phyloP scores from a whole-genome alignment of 176 grass and related monocot genomes.

The Paspalum notatum region DNA sequence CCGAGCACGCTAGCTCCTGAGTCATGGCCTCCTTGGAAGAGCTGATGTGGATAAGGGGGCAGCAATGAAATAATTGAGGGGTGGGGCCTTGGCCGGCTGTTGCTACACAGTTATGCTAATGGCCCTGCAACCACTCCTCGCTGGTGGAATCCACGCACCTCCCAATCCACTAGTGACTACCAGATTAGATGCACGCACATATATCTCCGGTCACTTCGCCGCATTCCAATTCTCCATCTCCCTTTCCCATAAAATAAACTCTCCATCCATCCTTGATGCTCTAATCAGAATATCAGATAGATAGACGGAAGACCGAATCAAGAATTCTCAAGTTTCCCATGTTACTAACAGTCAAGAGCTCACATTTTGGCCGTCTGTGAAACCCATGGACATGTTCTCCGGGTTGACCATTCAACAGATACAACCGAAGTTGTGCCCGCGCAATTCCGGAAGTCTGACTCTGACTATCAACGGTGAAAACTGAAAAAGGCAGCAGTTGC shows the following conservation, averaged over 20 bases:
- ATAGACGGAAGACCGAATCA: neutral
- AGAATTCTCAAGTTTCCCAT: neutral
- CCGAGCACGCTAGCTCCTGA: neutral
- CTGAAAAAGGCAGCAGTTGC: slow-evolving; percentile 10
- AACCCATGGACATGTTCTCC: neutral
- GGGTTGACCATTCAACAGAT: slow-evolving; percentile 15
- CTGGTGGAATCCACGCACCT: slow-evolving; percentile 51
- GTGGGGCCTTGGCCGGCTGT: slow-evolving; percentile 2
- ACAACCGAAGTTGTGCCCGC: neutral
- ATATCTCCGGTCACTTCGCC: slow-evolving; percentile 20
- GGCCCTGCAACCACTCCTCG: slow-evolving; percentile 29
- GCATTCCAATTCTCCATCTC: neutral
- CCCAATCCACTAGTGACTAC: slow-evolving; percentile 8
- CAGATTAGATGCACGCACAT: neutral
- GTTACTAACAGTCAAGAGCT: neutral
- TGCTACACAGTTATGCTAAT: slow-evolving; percentile 21
- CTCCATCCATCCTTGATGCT: neutral
- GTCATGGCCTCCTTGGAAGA: slow-evolving; percentile 25
- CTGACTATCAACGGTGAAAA: neutral
- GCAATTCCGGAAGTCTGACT: slow-evolving; percentile 3
- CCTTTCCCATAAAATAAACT: neutral
- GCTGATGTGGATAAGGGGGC: slow-evolving; percentile 21
- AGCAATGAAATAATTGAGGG: slow-evolving; percentile 38
- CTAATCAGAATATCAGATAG: neutral
- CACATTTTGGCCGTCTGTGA: neutral